A percentile compares a stretch with the other conserved stretches of the same genome.
These are phyloP conservation scores for Closterium sp. DNA, from an alignment of 139 green algal genomes.

Conservation along the genomic window DNA sequence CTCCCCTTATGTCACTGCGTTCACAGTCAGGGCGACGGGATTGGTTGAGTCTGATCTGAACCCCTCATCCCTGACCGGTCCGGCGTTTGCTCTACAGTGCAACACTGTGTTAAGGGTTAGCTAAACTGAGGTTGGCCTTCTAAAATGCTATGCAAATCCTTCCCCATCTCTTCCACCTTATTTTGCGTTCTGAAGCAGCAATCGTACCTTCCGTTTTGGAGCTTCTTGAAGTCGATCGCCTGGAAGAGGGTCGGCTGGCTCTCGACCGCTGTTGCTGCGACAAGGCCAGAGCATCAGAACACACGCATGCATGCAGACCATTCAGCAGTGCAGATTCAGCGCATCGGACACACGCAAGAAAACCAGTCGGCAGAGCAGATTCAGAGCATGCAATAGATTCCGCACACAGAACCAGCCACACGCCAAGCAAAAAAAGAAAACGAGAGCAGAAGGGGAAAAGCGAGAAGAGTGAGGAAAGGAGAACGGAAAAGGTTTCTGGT, in stretches of 20 bases:
- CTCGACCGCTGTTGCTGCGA: conserved; percentile 7
- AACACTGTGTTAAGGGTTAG: neutral
- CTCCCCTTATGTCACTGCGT: conserved; percentile 79
- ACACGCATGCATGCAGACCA: too few relatives aligned
- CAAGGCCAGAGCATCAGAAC: neutral
- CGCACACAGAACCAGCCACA: too few relatives aligned
- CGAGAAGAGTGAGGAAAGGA: neutral
- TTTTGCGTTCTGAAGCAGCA: neutral
- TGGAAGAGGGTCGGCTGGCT: conserved; percentile 11
- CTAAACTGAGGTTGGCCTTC: neutral
- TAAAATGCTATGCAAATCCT: neutral
- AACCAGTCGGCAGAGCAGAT: neutral
- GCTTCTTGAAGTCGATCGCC: conserved; percentile 44
- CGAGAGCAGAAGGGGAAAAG: neutral
- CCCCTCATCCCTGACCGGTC: too few relatives aligned
- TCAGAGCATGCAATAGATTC: neutral
- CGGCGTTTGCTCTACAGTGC: too few relatives aligned
- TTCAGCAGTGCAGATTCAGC: too few relatives aligned
- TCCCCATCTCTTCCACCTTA: conserved; percentile 26
- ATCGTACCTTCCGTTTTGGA: conserved; percentile 43
- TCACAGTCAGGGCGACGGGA: neutral
- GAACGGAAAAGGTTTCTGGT: neutral
- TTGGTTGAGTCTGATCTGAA: neutral
- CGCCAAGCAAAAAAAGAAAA: neutral
- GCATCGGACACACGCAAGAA: neutral